Evolutionary conservation across 2,329 filamentous ascomycete species (phyloP).

Genomic region (Dryadomyces quercivorus): DNA sequence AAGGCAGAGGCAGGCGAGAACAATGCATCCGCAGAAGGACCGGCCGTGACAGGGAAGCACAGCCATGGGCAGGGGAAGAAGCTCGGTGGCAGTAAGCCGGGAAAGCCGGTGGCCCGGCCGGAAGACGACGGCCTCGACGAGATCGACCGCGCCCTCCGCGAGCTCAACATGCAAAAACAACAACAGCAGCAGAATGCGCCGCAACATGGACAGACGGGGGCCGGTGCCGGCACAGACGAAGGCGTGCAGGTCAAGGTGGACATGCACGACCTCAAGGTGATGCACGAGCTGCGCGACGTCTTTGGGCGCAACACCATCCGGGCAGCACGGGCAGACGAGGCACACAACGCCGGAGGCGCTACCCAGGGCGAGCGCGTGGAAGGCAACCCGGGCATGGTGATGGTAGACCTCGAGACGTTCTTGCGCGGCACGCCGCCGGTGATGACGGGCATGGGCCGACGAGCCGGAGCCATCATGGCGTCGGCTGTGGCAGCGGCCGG

Average conservation of each 20-base stretch:
- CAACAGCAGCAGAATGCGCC: background rate
- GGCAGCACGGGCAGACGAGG: conserved; percentile 37
- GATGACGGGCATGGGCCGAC: conserved; percentile 5
- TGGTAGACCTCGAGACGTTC: conserved; percentile 43
- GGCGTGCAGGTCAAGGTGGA: conserved; percentile 30
- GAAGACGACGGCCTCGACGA: conserved; percentile 26
- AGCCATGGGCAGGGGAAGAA: conserved; percentile 17
- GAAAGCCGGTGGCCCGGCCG: conserved; percentile 8
- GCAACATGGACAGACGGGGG: background rate
- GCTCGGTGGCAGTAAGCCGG: conserved; percentile 12
- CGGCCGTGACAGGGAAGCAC: too few relatives aligned
- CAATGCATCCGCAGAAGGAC: too few relatives aligned
- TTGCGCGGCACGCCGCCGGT: conserved; percentile 20
- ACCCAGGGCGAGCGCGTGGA: conserved; percentile 11
- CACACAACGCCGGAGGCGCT: conserved; percentile 14
- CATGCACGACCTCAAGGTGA: conserved; percentile 65
- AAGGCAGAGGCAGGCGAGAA: conserved; percentile 4
- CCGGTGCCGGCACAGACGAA: background rate
- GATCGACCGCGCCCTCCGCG: conserved; percentile 41
- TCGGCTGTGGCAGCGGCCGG: background rate
- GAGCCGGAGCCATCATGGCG: background rate
- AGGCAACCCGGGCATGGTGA: conserved; percentile 22
- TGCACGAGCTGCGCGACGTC: conserved; percentile 73
- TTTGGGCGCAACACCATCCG: conserved; percentile 47
- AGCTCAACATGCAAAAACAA: conserved; percentile 28